phyloP scores from a whole-genome alignment of 192 early-diverging fungal genomes.

The Allomyces javanicus region DNA sequence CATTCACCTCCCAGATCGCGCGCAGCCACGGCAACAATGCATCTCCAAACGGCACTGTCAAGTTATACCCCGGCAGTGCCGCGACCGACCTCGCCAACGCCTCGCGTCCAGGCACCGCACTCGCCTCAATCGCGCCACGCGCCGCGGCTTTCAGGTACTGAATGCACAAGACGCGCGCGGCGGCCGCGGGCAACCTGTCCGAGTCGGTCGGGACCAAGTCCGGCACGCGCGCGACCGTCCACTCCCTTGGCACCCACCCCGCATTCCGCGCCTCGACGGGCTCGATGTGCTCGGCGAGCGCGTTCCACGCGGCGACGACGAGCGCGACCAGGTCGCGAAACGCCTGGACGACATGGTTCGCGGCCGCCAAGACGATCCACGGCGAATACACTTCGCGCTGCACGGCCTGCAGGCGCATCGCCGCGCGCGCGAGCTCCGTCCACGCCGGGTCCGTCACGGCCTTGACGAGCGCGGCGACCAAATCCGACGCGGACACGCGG shows the following conservation, averaged over 20 bases:
- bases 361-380: background rate
- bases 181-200: background rate
- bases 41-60: background rate
- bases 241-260: background rate
- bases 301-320: background rate
- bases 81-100: background rate
- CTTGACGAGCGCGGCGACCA: no score
- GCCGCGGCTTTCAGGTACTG: background rate
- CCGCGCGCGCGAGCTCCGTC: background rate
- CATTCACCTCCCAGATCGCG: background rate
- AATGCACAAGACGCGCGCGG: background rate
- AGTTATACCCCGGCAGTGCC: background rate
- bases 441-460: background rate
- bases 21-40: background rate
- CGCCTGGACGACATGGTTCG: background rate
- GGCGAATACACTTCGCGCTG: background rate
- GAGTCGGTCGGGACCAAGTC: background rate
- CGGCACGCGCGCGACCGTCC: background rate
- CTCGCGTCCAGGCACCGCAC: background rate
- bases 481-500: no score
- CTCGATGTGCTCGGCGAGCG: background rate
- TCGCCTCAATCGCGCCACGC: background rate
- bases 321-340: background rate
- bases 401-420: background rate
- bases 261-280: background rate